Percentiles rank a stretch among this genome's conserved stretches.
These are phyloP conservation scores for Thielaviopsis ethacetica DNA, from an alignment of 2,329 filamentous ascomycete species.

Conservation along the genomic window DNA sequence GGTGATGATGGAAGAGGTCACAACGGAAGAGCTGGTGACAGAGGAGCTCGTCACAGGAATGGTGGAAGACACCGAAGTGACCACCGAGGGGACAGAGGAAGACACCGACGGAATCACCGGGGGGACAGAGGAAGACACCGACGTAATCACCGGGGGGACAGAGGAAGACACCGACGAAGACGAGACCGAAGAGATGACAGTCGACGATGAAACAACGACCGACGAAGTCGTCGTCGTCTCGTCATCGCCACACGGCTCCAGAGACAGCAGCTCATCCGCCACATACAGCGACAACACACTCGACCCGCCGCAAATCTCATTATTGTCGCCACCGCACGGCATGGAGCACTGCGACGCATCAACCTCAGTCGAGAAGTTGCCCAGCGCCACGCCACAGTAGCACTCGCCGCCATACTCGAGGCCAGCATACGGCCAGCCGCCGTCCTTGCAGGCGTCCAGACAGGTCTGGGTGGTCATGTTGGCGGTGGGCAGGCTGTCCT, in stretches of 20 bases:
- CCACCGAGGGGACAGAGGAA: constrained; percentile 10
- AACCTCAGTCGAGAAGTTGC: constrained; percentile 26
- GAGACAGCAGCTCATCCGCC: constrained; percentile 31
- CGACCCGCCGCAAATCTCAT: constrained; percentile 27
- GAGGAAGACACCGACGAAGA: too few species aligned
- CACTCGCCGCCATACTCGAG: constrained; percentile 31
- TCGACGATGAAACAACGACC: constrained; percentile 12
- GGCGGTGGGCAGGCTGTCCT: constrained; percentile 21
- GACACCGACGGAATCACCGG: constrained; percentile 9
- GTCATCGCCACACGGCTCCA: constrained; percentile 30
- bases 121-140: constrained; percentile 13
- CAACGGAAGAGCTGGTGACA: constrained; percentile 11
- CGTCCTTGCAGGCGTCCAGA: constrained; percentile 24
- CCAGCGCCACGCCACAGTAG: constrained; percentile 36
- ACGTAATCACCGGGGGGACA: neutral
- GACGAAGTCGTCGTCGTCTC: constrained; percentile 15
- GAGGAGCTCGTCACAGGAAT: constrained; percentile 13
- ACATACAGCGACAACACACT: constrained; percentile 28
- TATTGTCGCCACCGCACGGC: constrained; percentile 32
- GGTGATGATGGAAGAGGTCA: constrained; percentile 12
- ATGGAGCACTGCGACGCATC: constrained; percentile 28
- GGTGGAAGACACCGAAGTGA: constrained; percentile 10
- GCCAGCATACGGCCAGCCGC: constrained; percentile 32
- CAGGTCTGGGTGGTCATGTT: constrained; percentile 28
- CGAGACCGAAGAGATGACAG: constrained; percentile 9